Evolutionary conservation across 106 monocot species (phyloP).

Genomic region (Dioscorea zingiberensis): DNA sequence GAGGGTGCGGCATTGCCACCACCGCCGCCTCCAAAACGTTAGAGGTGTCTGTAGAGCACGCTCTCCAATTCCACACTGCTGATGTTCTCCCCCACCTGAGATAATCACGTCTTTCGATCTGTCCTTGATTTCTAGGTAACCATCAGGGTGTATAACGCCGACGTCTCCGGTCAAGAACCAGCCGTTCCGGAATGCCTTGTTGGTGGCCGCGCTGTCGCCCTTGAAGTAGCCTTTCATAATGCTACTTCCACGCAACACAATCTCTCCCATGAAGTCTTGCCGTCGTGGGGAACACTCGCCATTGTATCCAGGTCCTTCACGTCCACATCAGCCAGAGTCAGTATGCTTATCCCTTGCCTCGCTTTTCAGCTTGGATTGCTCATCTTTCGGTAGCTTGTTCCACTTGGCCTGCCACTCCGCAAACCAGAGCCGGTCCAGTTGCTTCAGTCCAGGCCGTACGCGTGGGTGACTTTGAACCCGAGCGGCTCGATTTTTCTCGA

Average conservation of each 20-base stretch:
- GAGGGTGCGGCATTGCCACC: constrained; percentile 20
- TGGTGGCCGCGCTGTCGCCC: not conserved
- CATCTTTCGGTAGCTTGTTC: constrained; percentile 15
- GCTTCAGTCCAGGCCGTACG: constrained; percentile 56
- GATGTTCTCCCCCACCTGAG: constrained; percentile 29
- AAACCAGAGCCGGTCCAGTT: constrained; percentile 6
- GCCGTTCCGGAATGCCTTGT: not conserved
- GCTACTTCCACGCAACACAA: not conserved
- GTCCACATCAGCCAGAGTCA: constrained; percentile 12
- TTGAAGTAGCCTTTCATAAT: constrained; percentile 1
- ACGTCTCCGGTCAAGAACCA: constrained; percentile 37
- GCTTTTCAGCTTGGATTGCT: constrained; percentile 20
- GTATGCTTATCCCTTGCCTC: constrained; percentile 17
- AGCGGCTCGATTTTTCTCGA: constrained; percentile 37
- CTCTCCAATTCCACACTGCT: constrained; percentile 56
- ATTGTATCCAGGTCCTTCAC: constrained; percentile 5
- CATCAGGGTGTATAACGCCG: constrained; percentile 26
- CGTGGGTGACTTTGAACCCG: constrained; percentile 52
- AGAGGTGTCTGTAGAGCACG: constrained; percentile 19
- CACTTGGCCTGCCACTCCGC: constrained; percentile 18
- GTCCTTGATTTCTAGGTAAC: constrained; percentile 33
- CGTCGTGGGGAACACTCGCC: not conserved
- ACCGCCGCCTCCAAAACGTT: constrained; percentile 23
- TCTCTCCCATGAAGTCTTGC: not conserved
- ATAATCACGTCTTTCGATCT: constrained; percentile 16